phyloP scores from a whole-genome alignment of 371 early-diverging fungal genomes.

The Massospora cicadina region DNA sequence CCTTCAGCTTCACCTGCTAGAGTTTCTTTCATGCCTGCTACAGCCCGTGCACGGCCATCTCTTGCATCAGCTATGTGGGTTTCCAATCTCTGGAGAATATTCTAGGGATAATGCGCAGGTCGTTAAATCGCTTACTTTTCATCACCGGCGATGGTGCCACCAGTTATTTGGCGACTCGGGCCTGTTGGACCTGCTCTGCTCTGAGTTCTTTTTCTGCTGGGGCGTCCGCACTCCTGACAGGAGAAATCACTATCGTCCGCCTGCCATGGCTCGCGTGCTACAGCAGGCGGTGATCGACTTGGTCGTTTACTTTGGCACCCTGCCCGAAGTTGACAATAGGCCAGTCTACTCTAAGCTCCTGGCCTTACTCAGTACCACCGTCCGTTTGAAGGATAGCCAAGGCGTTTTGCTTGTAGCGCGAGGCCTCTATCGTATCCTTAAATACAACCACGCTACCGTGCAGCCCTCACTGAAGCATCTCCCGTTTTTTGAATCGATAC shows the following conservation, averaged over 20 bases:
- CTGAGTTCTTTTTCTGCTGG: neutral
- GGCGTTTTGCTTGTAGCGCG: neutral
- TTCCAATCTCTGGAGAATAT: neutral
- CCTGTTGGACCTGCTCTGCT: neutral
- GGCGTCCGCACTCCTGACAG: neutral
- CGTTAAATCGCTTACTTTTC: neutral
- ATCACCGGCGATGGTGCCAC: neutral
- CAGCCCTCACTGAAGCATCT: neutral
- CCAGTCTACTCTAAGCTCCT: neutral
- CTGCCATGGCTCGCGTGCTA: neutral
- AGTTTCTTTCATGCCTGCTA: neutral
- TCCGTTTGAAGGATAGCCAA: neutral
- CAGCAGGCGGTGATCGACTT: neutral
- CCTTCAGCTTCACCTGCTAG: neutral
- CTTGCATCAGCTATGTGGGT: neutral
- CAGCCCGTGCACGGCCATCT: neutral
- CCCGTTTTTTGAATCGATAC: neutral
- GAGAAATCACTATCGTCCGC: neutral
- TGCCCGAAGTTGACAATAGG: neutral
- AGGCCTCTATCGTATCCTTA: neutral
- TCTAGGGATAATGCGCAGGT: neutral
- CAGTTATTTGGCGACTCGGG: neutral
- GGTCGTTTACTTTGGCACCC: neutral
- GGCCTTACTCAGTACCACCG: neutral
- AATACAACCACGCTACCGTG: neutral